These are phyloP conservation scores for Hymenoscyphus repandus DNA, from an alignment of 2,329 filamentous ascomycete species.

Conservation along the genomic window DNA sequence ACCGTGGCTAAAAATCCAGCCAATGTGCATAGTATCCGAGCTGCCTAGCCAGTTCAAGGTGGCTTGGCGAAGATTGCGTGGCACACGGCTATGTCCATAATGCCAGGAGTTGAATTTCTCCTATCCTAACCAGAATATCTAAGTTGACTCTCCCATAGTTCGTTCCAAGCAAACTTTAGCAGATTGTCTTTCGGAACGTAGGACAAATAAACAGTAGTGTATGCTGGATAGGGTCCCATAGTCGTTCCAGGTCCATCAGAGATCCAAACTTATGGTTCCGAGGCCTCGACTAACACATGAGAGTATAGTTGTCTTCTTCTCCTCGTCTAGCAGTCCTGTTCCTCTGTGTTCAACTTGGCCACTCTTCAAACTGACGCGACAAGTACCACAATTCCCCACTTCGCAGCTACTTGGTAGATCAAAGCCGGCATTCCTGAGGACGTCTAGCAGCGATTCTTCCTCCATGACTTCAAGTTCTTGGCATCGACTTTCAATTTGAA, in stretches of 20 bases:
- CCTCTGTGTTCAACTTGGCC: constrained; percentile 36
- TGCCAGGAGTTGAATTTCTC: too few species aligned
- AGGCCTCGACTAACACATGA: constrained; percentile 18
- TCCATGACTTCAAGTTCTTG: constrained; percentile 39
- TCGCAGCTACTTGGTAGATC: constrained; percentile 38
- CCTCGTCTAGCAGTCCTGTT: constrained; percentile 32
- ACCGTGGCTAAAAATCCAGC: too few species aligned
- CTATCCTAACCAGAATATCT: too few species aligned
- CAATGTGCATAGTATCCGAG: too few species aligned
- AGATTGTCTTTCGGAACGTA: background rate
- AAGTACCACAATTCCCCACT: constrained; percentile 38
- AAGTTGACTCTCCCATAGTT: too few species aligned
- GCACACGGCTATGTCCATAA: too few species aligned
- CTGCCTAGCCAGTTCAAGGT: too few species aligned
- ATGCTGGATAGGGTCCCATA: too few species aligned
- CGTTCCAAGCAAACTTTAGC: too few species aligned
- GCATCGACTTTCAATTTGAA: constrained; percentile 39
- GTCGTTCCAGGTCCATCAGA: background rate
- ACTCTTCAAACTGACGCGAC: constrained; percentile 33
- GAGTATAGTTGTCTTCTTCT: constrained; percentile 25
- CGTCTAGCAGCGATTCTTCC: constrained; percentile 37
- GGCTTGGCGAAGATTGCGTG: too few species aligned
- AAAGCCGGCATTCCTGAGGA: constrained; percentile 35
- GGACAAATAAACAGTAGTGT: too few species aligned
- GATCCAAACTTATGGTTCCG: constrained; percentile 13